Evolutionary conservation across 2,329 filamentous ascomycete genomes (phyloP), one percentile per base, ranked within the genome.

Genomic region (Colletotrichum sidae): DNA sequence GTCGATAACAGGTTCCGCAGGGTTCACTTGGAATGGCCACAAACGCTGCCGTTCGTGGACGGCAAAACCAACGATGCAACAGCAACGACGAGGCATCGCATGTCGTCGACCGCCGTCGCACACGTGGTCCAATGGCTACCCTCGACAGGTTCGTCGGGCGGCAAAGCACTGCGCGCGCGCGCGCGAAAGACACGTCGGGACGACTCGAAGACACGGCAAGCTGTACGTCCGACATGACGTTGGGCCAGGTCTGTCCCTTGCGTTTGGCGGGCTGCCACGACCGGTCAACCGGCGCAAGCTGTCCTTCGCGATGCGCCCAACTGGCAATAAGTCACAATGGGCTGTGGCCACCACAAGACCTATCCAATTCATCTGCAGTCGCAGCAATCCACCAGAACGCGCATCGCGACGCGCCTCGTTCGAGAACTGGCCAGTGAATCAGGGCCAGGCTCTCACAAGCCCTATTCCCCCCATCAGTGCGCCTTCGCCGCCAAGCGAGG

Each of bases 141-240:
- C n/a, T 34, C 51, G 44, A 56, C 46, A 52, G 46, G 35, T 42
- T 45, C 55, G 52, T 61, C 37, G 57, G 44, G 41, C 50, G 58
- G 57, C 51, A 54, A 38, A 25, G 55, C 56, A 17, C n/a, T 17
- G 44, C 44, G 44, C 15, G 15, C 25, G 44, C 50, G 49, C 61
- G 34, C 50, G 41, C 34, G 45, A 47, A 52, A 55, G 52, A 45
- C 34, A 49, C 15, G 4, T 34, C 49, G 51, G 41, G 17, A 12
- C 39, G 42, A n/a, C 12, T 38, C 38, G 46, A 50, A 38, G 44
- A 37, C 6, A 56, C 52, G 42, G 47, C 52, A 49, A 52, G 62
- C 52, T 57, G 52, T 51, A 57, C 57, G 57, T 45, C 50, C 55
- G 53, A 41, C 60, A 57, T 49, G 44, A 39, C 56, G 50, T 60